A percentile compares a stretch with the other conserved stretches of the same genome.
These are phyloP conservation scores for Candida vartiovaarae DNA, from an alignment of 805 yeast species.

Conservation along the genomic window DNA sequence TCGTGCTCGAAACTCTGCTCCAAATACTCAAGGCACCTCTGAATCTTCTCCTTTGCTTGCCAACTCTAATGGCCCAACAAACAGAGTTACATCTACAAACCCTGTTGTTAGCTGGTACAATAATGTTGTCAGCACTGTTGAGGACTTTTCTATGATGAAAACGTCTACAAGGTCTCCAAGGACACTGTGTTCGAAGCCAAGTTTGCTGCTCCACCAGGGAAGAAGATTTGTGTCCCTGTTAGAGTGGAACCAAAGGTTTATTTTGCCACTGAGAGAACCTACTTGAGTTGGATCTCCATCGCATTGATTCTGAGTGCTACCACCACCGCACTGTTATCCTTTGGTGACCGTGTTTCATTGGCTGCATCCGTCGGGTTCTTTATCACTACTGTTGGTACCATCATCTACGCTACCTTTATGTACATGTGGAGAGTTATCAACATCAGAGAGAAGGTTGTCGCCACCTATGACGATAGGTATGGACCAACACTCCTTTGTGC, in stretches of 20 bases:
- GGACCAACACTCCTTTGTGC: conserved; percentile 84
- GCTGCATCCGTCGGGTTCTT: conserved; percentile 85
- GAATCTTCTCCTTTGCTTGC: conserved; percentile 27
- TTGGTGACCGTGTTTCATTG: conserved; percentile 70
- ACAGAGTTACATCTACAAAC: conserved; percentile 3
- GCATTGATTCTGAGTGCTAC: conserved; percentile 84
- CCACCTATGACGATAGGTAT: conserved; percentile 75
- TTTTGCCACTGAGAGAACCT: conserved; percentile 96
- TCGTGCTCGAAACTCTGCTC: conserved; percentile 7
- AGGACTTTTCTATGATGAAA: conserved; percentile 46
- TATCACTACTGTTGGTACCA: conserved; percentile 66
- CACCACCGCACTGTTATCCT: conserved; percentile 78
- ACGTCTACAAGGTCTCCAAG: conserved; percentile 47
- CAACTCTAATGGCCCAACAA: conserved; percentile 7
- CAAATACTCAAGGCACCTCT: conserved; percentile 13
- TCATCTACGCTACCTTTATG: conserved; percentile 61
- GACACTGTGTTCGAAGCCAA: conserved; percentile 57
- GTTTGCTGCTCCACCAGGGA: conserved; percentile 79
- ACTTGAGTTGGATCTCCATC: conserved; percentile 87
- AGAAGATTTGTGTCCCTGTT: conserved; percentile 84
- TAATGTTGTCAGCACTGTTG: conserved; percentile 21
- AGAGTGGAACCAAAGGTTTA: conserved; percentile 98
- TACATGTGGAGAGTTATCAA: conserved; percentile 79
- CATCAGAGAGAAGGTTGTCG: conserved; percentile 77
- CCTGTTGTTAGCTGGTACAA: conserved; percentile 18